A percentile compares a stretch with the other conserved stretches of the same genome.
These are phyloP conservation scores for Emmonsia crescens DNA, from an alignment of 2,329 filamentous ascomycete species.

Conservation along the genomic window DNA sequence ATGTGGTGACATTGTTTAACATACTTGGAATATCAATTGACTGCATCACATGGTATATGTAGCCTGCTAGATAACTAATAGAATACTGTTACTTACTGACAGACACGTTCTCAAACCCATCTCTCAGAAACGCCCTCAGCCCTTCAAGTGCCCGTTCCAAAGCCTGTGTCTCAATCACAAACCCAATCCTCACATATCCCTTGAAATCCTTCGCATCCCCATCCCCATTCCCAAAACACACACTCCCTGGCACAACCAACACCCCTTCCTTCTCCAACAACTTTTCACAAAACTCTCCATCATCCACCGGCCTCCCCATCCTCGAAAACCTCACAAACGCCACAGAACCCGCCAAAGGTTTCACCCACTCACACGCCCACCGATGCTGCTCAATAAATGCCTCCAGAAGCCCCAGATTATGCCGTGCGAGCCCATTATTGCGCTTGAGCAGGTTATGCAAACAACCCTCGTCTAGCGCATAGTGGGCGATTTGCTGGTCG, in stretches of 20 bases:
- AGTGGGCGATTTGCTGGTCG: slow-evolving; percentile 67
- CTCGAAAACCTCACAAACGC: slow-evolving; percentile 61
- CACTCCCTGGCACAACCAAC: slow-evolving; percentile 61
- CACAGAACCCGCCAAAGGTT: slow-evolving; percentile 68
- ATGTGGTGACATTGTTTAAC: too few species aligned
- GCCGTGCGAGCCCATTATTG: slow-evolving; percentile 57
- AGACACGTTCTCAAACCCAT: slow-evolving; percentile 42
- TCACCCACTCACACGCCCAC: slow-evolving; percentile 57
- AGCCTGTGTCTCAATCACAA: slow-evolving; percentile 60
- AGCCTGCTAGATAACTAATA: not conserved
- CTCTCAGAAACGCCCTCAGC: slow-evolving; percentile 44
- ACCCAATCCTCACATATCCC: slow-evolving; percentile 69
- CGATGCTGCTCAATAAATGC: slow-evolving; percentile 55
- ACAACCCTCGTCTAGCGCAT: slow-evolving; percentile 53
- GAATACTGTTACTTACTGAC: not conserved
- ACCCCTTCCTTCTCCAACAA: slow-evolving; percentile 60
- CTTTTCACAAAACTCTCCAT: slow-evolving; percentile 59
- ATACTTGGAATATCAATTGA: too few species aligned
- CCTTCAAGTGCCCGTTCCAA: slow-evolving; percentile 54
- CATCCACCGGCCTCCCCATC: slow-evolving; percentile 54
- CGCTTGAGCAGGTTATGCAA: slow-evolving; percentile 52
- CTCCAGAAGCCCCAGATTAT: slow-evolving; percentile 56
- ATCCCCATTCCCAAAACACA: slow-evolving; percentile 53
- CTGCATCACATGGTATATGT: too few species aligned
- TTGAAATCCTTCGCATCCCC: slow-evolving; percentile 51